A percentile compares a stretch with the other conserved stretches of the same genome.
Evolutionary conservation across 768 basidiomycete species (phyloP).

Genomic region (Ramaria sp.): DNA sequence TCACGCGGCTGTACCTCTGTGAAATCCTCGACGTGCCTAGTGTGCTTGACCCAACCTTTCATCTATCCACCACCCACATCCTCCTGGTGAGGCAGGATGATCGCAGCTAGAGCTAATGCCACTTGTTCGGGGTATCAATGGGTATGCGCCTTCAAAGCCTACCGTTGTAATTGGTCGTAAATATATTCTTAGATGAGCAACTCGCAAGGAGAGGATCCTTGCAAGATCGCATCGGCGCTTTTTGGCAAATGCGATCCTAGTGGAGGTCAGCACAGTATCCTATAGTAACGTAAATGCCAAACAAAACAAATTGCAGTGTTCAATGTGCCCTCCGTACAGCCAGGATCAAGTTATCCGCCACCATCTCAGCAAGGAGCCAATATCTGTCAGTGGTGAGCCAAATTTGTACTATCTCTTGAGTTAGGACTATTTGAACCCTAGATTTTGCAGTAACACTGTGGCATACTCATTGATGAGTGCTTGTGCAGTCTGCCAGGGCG

Average conservation of each 20-base stretch:
- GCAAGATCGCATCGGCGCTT: not conserved
- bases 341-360: not conserved
- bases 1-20: too few species aligned
- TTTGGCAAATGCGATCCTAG: not conserved
- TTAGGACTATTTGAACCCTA: not conserved
- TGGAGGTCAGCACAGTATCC: not conserved
- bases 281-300: not conserved
- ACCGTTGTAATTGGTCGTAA: not conserved
- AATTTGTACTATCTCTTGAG: too few species aligned
- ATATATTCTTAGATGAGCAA: not conserved
- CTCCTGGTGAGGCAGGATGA: not conserved
- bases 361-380: not conserved
- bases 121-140: not conserved
- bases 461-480: slow-evolving; percentile 46
- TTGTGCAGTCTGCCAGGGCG: slow-evolving; percentile 46
- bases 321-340: not conserved
- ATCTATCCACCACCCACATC: not conserved
- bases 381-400: not conserved
- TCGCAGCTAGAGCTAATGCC: not conserved
- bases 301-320: not conserved
- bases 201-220: not conserved
- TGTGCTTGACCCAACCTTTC: too few species aligned
- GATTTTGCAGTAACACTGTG: slow-evolving; percentile 32
- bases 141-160: not conserved
- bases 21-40: too few species aligned